Base-by-base conservation (phyloP, 345 rosid species). In the Anastatica hierochuntica region DNA sequence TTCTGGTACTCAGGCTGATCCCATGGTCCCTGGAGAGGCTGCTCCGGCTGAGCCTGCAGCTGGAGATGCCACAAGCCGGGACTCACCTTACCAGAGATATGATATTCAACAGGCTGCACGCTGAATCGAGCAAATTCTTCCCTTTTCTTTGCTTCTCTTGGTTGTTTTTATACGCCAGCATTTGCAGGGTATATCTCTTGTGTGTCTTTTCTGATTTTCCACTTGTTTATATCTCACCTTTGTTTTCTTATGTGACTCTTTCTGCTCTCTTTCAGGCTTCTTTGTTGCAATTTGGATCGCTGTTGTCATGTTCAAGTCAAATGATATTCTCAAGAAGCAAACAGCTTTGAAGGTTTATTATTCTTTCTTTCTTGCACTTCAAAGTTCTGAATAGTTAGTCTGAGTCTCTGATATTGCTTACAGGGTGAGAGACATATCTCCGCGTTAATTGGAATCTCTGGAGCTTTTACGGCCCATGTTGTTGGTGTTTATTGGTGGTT, bases 31-130 rank as follows among this genome's bases (percentile, higher is more conserved):
- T 17, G 76, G 73, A 9, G 89, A 75, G 71, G 40, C 77, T 42
- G 14, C 62, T 45, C 60, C 80, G 5, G 75, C 26, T 68, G 86
- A 78, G 36, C 72, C 80, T 13, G 87, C 58, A 38, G 43, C 72
- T 51, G 85, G 73, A 33, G 94, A 78, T 58, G 81, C 78, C 13
- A 48, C 65, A 41, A 68, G 68, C 53, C 74, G 94, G 62, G 97
- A 92, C 66, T 83, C 99, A 9, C 77, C 95, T 30, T 83, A 88
- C 66, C 99, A 88, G 74, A 85, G 99, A 73, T 94, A 94, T 68
- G 99, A 94, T 67, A 94, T 94, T 62, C 99, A 88, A 79, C 97
- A 94, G 63, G 95, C 97, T 65, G 97, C 99, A 0, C 80, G 99
- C 57, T 94, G 94, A 97, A 78, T 94, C 54, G 99, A 94, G 77